phyloP scores from a whole-genome alignment of 495 filamentous ascomycete genomes.

The Penicillium pulvis region DNA sequence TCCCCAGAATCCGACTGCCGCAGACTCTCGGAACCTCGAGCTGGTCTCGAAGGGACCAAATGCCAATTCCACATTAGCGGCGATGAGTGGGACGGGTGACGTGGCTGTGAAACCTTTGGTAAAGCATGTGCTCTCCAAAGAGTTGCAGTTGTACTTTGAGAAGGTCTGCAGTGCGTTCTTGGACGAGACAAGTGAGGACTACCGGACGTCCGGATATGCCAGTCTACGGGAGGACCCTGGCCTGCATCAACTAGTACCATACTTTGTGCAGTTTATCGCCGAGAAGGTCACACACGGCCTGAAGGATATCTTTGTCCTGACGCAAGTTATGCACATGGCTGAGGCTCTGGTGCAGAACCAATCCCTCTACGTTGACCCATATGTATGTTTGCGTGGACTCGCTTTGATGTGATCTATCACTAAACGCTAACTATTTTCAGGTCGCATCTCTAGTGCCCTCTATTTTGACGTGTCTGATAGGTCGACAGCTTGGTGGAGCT shows the following conservation, averaged over 20 bases:
- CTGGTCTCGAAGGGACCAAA: conserved; percentile 85
- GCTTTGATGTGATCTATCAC: not conserved
- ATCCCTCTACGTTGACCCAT: conserved; percentile 83
- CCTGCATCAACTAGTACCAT: conserved; percentile 91
- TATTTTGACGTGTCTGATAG: conserved; percentile 87
- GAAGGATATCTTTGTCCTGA: conserved; percentile 81
- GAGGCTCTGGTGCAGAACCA: conserved; percentile 80
- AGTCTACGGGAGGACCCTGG: conserved; percentile 84
- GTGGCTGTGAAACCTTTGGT: conserved; percentile 83
- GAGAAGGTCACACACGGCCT: conserved; percentile 92
- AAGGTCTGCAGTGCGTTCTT: conserved; percentile 84
- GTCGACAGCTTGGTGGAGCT: conserved; percentile 71
- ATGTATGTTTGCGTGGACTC: conserved; percentile 53
- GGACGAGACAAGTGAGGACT: conserved; percentile 79
- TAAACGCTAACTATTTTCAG: conserved; percentile 25
- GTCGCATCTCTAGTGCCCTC: conserved; percentile 80
- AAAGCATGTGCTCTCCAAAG: conserved; percentile 92
- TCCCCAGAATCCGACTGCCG: conserved; percentile 88
- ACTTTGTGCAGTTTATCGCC: conserved; percentile 91
- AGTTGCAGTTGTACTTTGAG: conserved; percentile 95
- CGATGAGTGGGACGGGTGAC: conserved; percentile 80
- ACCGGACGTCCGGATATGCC: conserved; percentile 81
- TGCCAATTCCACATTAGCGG: conserved; percentile 77
- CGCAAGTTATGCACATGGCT: conserved; percentile 87
- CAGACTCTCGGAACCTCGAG: conserved; percentile 78